A percentile compares a stretch with the other conserved stretches of the same genome.
phyloP scores from a whole-genome alignment of 2,329 filamentous ascomycete genomes.

The Huntiella abstrusa region DNA sequence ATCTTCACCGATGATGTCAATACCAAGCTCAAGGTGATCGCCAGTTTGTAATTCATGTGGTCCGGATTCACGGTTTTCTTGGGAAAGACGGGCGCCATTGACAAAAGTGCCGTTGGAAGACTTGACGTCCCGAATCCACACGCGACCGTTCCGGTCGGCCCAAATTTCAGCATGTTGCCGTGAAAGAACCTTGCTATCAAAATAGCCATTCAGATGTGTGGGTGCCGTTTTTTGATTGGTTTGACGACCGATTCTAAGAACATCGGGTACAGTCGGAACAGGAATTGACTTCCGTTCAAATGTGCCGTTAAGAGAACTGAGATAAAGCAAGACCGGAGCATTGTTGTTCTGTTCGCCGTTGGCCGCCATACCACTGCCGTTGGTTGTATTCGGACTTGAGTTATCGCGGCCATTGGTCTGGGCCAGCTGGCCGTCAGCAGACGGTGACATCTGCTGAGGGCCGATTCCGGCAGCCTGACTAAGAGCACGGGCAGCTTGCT shows the following conservation, averaged over 20 bases:
- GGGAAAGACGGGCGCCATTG: slow-evolving; percentile 75
- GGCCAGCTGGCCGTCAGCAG: slow-evolving; percentile 13
- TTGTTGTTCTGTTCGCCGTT: slow-evolving; percentile 37
- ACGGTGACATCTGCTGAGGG: slow-evolving; percentile 7
- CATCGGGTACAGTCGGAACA: slow-evolving; percentile 87
- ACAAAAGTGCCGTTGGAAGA: slow-evolving; percentile 98
- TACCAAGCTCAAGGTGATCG: slow-evolving; percentile 85
- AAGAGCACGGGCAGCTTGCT: background rate
- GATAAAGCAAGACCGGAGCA: slow-evolving; percentile 61
- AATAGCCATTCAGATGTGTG: slow-evolving; percentile 80
- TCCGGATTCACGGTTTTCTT: slow-evolving; percentile 89
- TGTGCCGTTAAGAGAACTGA: slow-evolving; percentile 82
- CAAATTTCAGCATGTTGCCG: slow-evolving; percentile 93
- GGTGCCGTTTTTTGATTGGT: slow-evolving; percentile 94
- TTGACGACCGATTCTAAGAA: slow-evolving; percentile 80
- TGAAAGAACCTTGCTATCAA: slow-evolving; percentile 94
- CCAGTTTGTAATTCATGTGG: slow-evolving; percentile 82
- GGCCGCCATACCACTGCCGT: slow-evolving; percentile 42
- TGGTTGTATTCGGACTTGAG: slow-evolving; percentile 20
- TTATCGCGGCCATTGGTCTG: slow-evolving; percentile 22
- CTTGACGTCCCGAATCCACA: slow-evolving; percentile 94
- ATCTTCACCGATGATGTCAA: slow-evolving; percentile 96
- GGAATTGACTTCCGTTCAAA: slow-evolving; percentile 95
- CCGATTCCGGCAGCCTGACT: background rate
- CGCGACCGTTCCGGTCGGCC: slow-evolving; percentile 67